phyloP scores from a whole-genome alignment of 768 basidiomycete species.

The Terana coerulea region DNA sequence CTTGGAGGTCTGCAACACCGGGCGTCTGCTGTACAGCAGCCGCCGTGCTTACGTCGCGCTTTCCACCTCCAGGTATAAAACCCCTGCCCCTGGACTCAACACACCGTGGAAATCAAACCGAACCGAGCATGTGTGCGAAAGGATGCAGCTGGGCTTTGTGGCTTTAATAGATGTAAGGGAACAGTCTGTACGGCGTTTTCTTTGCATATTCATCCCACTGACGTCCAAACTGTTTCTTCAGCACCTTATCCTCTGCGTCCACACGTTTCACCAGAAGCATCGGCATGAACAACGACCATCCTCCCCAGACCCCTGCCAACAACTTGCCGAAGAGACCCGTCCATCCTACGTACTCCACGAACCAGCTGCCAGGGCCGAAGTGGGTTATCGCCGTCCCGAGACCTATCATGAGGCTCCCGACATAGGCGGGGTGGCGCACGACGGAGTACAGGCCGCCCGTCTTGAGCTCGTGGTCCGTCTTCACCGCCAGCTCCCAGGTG shows the following conservation, averaged over 20 bases:
- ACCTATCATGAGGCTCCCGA: constrained; percentile 1
- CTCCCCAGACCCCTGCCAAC: background rate
- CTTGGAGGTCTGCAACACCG: too few species aligned
- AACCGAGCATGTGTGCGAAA: too few species aligned
- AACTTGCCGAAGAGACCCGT: background rate
- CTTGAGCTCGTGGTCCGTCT: constrained; percentile 12
- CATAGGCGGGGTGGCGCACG: constrained; percentile 19
- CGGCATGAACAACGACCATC: background rate
- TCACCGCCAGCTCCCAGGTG: constrained; percentile 15
- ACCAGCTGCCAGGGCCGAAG: constrained; percentile 9
- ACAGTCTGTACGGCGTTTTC: constrained; percentile 9
- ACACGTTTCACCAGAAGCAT: background rate
- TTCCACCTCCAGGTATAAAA: too few species aligned
- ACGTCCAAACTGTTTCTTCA: constrained; percentile 10
- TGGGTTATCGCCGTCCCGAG: constrained; percentile 5
- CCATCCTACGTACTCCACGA: background rate
- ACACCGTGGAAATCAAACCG: too few species aligned
- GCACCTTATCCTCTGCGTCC: constrained; percentile 5
- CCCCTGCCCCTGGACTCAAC: too few species aligned
- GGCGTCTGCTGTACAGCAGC: too few species aligned
- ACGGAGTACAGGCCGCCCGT: constrained; percentile 14
- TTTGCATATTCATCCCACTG: constrained; percentile 10
- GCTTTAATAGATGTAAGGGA: constrained; percentile 6
- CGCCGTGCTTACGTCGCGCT: too few species aligned
- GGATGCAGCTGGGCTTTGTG: too few species aligned